Percentiles rank a stretch among this genome's conserved stretches.
These are phyloP conservation scores for Penicillium sp. DNA, from an alignment of 2,329 filamentous ascomycete genomes.

Conservation along the genomic window DNA sequence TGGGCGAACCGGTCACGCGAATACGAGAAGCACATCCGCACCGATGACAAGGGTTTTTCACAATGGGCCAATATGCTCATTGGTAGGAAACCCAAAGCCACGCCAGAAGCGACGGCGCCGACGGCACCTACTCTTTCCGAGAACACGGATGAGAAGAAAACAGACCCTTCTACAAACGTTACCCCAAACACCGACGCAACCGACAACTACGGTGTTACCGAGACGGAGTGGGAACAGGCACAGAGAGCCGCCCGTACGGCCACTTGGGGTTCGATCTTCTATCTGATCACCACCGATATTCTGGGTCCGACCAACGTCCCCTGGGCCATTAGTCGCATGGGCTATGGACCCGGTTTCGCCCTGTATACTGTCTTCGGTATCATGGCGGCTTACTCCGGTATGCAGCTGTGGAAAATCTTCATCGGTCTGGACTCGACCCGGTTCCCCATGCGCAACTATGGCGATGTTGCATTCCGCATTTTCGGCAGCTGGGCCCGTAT, in stretches of 20 bases:
- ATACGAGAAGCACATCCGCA: conserved; percentile 28
- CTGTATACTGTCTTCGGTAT: conserved; percentile 48
- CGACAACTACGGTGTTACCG: conserved; percentile 25
- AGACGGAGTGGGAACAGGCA: conserved; percentile 50
- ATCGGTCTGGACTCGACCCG: conserved; percentile 49
- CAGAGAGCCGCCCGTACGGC: conserved; percentile 49
- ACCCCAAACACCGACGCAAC: background rate
- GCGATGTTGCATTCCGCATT: conserved; percentile 50
- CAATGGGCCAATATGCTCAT: background rate
- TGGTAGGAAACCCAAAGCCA: conserved; percentile 1
- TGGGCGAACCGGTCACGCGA: conserved; percentile 36
- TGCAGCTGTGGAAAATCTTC: conserved; percentile 48
- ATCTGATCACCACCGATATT: conserved; percentile 52
- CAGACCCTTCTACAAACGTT: background rate
- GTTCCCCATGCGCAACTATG: conserved; percentile 49
- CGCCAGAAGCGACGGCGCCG: background rate
- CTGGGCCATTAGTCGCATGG: conserved; percentile 35
- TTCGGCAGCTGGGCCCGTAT: conserved; percentile 49
- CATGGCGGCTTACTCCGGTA: conserved; percentile 46
- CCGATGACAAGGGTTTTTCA: conserved; percentile 10
- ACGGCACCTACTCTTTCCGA: background rate
- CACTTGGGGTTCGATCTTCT: conserved; percentile 48
- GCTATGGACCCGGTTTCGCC: conserved; percentile 47
- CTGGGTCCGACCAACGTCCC: conserved; percentile 45
- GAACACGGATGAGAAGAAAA: background rate